Evolutionary conservation across 768 basidiomycete genomes (phyloP).

Genomic region (Porpolomopsis calyptriformis): DNA sequence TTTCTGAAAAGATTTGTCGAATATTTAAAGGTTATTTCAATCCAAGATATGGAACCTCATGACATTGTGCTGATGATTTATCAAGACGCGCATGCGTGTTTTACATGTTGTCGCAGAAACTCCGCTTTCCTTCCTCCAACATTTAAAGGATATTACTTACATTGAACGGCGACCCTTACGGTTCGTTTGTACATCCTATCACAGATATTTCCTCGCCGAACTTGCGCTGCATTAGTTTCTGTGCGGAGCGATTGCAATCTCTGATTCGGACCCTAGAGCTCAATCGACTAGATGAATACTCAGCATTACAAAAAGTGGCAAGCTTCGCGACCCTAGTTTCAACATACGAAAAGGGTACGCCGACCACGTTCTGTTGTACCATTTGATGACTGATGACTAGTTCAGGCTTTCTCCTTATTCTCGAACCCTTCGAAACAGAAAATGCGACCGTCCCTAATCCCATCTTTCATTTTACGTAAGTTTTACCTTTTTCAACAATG

Average conservation of each 20-base stretch:
- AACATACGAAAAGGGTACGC: conserved; percentile 91
- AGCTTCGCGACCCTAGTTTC: conserved; percentile 93
- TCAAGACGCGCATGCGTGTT: conserved; percentile 96
- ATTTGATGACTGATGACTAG: conserved; percentile 1
- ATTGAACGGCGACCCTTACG: conserved; percentile 89
- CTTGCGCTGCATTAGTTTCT: conserved; percentile 51
- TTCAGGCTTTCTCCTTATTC: conserved; percentile 86
- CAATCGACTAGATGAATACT: conserved; percentile 81
- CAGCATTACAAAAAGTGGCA: conserved; percentile 89
- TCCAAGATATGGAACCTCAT: neutral
- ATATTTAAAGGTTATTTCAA: conserved; percentile 75
- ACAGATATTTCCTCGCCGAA: conserved; percentile 4
- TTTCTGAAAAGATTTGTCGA: conserved; percentile 98
- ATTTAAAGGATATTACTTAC: conserved; percentile 97
- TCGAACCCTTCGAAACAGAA: conserved; percentile 98
- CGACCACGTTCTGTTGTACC: conserved; percentile 2
- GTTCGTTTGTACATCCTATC: conserved; percentile 33
- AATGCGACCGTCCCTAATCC: conserved; percentile 98
- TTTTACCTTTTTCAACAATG: conserved; percentile 8
- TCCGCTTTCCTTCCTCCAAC: conserved; percentile 91
- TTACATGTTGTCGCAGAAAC: conserved; percentile 98
- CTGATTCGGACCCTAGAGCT: conserved; percentile 88
- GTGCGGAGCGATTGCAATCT: conserved; percentile 90
- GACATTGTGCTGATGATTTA: neutral
- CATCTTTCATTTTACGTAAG: conserved; percentile 93